These are phyloP conservation scores for Trichophaea hybrida DNA, from an alignment of 2,329 filamentous ascomycete genomes.

Conservation along the genomic window DNA sequence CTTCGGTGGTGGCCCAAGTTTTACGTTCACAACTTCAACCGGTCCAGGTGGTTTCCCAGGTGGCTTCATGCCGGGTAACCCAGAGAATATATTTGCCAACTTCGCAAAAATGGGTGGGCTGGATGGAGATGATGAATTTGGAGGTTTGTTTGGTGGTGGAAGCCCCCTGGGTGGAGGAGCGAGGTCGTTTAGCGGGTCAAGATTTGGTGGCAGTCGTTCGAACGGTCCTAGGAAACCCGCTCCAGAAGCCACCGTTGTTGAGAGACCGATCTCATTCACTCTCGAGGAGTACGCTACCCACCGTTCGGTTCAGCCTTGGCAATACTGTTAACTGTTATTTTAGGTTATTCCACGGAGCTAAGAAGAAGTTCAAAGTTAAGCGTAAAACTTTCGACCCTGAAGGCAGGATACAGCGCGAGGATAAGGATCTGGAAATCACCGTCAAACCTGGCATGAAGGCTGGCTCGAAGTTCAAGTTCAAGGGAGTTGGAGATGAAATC, in stretches of 20 bases:
- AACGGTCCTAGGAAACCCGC: slow-evolving; percentile 37
- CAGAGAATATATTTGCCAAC: slow-evolving; percentile 70
- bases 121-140: slow-evolving; percentile 33
- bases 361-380: slow-evolving; percentile 98
- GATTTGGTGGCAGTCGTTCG: slow-evolving; percentile 39
- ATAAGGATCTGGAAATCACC: slow-evolving; percentile 82
- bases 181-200: slow-evolving; percentile 29
- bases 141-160: slow-evolving; percentile 27
- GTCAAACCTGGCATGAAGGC: slow-evolving; percentile 95
- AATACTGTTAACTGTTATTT: neutral
- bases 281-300: slow-evolving; percentile 51
- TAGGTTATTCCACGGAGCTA: slow-evolving; percentile 59
- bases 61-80: slow-evolving; percentile 54
- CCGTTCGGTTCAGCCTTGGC: neutral
- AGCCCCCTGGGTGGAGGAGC: slow-evolving; percentile 23
- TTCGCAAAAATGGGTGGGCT: slow-evolving; percentile 51
- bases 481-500: slow-evolving; percentile 92
- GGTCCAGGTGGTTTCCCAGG: slow-evolving; percentile 48
- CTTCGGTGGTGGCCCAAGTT: slow-evolving; percentile 39
- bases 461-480: slow-evolving; percentile 96
- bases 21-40: slow-evolving; percentile 45
- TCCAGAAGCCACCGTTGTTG: slow-evolving; percentile 80
- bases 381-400: slow-evolving; percentile 78
- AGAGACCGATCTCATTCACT: slow-evolving; percentile 64
- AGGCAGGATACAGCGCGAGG: slow-evolving; percentile 72